phyloP scores from a whole-genome alignment of 106 monocot genomes.

The Phalaenopsis equestris region DNA sequence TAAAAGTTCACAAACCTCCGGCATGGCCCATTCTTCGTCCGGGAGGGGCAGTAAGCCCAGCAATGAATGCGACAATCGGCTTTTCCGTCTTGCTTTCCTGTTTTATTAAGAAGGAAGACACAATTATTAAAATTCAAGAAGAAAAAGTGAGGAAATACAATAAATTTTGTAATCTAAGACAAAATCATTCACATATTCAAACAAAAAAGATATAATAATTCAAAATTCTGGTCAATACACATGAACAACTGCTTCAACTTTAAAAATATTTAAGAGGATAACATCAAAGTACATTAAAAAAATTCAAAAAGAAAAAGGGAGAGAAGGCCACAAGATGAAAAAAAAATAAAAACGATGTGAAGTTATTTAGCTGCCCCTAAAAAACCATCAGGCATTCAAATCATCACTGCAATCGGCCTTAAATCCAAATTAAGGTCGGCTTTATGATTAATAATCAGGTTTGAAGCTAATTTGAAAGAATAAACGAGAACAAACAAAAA shows the following conservation, averaged over 20 bases:
- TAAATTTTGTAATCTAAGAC: not conserved
- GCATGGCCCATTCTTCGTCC: constrained; percentile 98
- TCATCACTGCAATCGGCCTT: not conserved
- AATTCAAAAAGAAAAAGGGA: too few relatives aligned
- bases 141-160: not conserved
- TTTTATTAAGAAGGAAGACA: constrained; percentile 10
- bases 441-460: not conserved
- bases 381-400: not conserved
- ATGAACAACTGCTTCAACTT: not conserved
- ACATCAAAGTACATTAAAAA: too few relatives aligned
- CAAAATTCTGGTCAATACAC: not conserved
- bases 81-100: constrained; percentile 75
- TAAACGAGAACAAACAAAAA: not conserved
- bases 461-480: not conserved
- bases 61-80: constrained; percentile 92
- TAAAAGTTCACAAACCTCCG: constrained; percentile 44
- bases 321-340: too few relatives aligned
- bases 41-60: constrained; percentile 92
- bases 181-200: not conserved
- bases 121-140: not conserved
- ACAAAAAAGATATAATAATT: not conserved
- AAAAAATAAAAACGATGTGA: too few relatives aligned
- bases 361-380: not conserved
- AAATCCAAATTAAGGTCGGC: too few relatives aligned
- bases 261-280: too few relatives aligned